Evolutionary conservation across 805 yeast genomes (phyloP), one percentile per base, ranked within the genome.

Genomic region (Lipomyces yamadae): DNA sequence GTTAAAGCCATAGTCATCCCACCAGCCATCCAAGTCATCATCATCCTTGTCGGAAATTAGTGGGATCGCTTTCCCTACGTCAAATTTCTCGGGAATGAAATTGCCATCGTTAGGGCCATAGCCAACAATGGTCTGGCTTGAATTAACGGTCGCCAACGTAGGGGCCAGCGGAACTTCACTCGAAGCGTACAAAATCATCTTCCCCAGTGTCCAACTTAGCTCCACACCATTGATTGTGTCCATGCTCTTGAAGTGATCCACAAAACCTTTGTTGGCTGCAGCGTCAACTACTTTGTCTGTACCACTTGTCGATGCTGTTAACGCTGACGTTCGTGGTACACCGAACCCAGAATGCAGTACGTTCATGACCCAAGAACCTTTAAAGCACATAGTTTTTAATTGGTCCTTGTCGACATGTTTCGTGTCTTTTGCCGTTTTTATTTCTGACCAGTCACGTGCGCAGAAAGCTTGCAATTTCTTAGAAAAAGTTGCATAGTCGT

Each of bases 181-280:
- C 0, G 96, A 87, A 0, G 97, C 97, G 76, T 87, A 91, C 11
- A 94, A 76, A 3, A 95, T 76, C 34, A 93, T 92, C 74, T 90
- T 88, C 4, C 99, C 99, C 45, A 95, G 76, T 0, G 98, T 94
- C 99, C 99, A 95, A 0, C 97, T 90, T 18, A 95, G 80, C 72
- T 95, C 99, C 3, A 87, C 85, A 1, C 96, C 97, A 66, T 91
- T 84, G 39, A 95, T 86, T 18, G 87, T 83, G 63, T 88, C 88
- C 0, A 95, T 92, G 67, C 96, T 89, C 77, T 89, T 92, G 78
- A 95, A 92, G 0, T 93, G 88, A 74, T 61, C 64, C 74, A 76
- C 24, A 8, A 48, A 55, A 1, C 58, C 63, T 29, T 37, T 53
- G 34, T 29, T 42, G 32, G 35, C 32, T n/a, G 62, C 62, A 24